These are phyloP conservation scores for Cenchrus fungigraminus DNA, from an alignment of 176 grass and related monocot species.

Conservation along the genomic window DNA sequence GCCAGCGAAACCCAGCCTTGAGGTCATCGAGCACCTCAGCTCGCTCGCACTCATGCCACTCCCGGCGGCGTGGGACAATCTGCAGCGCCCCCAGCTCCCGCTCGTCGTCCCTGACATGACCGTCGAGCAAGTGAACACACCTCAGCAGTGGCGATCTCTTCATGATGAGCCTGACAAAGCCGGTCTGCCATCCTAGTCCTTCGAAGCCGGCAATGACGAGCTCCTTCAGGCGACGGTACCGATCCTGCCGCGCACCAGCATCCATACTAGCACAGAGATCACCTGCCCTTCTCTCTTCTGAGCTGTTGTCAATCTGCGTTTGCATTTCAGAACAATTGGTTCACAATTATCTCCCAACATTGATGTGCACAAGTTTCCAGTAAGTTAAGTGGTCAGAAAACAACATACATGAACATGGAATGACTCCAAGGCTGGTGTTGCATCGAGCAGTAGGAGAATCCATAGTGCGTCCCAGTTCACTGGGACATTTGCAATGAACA, in stretches of 20 bases:
- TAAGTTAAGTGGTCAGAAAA: not conserved
- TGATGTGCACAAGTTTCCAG: not conserved
- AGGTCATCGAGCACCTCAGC: not conserved
- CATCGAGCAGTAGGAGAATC: constrained; percentile 33
- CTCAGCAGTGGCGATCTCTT: not conserved
- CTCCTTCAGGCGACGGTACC: constrained; percentile 12
- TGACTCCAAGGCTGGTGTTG: constrained; percentile 18
- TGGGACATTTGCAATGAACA: constrained; percentile 32
- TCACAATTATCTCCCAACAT: not conserved
- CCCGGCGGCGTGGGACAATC: not conserved
- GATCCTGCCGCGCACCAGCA: not conserved
- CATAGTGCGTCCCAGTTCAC: constrained; percentile 11
- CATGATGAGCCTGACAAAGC: constrained; percentile 31
- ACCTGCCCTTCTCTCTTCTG: not conserved
- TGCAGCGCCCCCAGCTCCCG: not conserved
- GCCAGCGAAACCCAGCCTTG: not conserved
- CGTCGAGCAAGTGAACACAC: constrained; percentile 25
- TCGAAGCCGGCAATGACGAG: constrained; percentile 22
- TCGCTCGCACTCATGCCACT: not conserved
- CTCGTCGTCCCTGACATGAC: not conserved
- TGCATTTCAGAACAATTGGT: not conserved
- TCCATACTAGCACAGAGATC: not conserved
- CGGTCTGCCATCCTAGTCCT: not conserved
- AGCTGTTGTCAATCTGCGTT: constrained; percentile 34
- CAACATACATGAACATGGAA: constrained; percentile 11